Conservation (phyloP, 371 early-diverging fungal genomes). For the Umbelopsis sp. region DNA sequence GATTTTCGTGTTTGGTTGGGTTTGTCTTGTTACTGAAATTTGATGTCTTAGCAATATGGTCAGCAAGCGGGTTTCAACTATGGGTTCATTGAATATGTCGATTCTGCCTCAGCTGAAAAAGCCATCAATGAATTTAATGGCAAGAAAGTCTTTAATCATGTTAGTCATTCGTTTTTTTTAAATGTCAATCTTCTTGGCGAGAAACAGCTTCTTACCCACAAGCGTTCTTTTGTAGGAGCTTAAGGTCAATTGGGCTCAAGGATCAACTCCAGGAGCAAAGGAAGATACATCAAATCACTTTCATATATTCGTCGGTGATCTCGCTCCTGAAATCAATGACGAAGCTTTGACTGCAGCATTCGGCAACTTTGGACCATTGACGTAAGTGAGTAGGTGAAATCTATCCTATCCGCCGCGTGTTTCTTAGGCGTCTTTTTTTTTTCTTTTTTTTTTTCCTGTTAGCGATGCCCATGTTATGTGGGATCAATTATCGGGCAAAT, state of each 20-base stretch:
- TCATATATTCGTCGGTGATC: conserved; percentile 83
- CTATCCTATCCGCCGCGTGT: conserved; percentile 1
- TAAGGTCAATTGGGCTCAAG: conserved; percentile 55
- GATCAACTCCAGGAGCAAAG: conserved; percentile 36
- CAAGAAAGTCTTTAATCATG: conserved; percentile 64
- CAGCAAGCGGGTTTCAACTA: conserved; percentile 66
- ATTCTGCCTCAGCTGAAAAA: conserved; percentile 72
- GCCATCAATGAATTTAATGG: conserved; percentile 83
- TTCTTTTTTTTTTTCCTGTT: neutral
- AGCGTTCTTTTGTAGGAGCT: conserved; percentile 38
- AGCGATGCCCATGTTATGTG: conserved; percentile 69
- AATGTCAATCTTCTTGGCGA: neutral
- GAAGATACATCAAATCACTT: conserved; percentile 75
- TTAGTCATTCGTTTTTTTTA: conserved; percentile 23
- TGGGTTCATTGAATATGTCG: conserved; percentile 89
- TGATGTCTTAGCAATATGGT: conserved; percentile 7
- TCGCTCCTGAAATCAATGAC: conserved; percentile 85
- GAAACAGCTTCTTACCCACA: neutral
- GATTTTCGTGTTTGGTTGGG: neutral
- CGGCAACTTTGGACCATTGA: conserved; percentile 58
- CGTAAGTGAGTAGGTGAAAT: conserved; percentile 57
- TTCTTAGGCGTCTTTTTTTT: neutral
- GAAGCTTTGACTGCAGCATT: conserved; percentile 73
- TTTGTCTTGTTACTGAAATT: conserved; percentile 4
- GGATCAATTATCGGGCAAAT: conserved; percentile 78